Conservation (phyloP, 768 basidiomycete genomes). For the Auriculariales sp. region DNA sequence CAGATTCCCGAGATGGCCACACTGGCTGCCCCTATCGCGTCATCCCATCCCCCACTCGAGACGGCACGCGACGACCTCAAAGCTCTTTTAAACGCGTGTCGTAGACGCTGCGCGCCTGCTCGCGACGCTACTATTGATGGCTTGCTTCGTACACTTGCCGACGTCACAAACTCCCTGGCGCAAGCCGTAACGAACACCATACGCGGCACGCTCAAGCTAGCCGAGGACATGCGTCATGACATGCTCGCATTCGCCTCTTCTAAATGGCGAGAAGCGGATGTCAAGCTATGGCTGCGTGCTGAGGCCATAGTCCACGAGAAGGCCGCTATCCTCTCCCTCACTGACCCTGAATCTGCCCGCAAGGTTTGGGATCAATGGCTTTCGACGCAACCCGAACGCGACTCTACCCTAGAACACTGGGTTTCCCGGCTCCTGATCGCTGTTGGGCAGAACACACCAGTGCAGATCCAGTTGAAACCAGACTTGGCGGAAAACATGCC, state of each 20-base stretch:
- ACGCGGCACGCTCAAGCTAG: constrained; percentile 33
- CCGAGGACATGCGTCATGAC: constrained; percentile 55
- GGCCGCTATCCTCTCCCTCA: constrained; percentile 35
- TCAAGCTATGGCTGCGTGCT: constrained; percentile 30
- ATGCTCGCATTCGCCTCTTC: constrained; percentile 47
- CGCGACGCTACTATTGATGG: constrained; percentile 41
- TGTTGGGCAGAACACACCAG: neutral
- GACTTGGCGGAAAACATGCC: constrained; percentile 8
- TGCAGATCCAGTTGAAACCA: neutral
- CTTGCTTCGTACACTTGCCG: constrained; percentile 22
- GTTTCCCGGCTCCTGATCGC: constrained; percentile 28
- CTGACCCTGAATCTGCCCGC: constrained; percentile 23
- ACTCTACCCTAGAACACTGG: constrained; percentile 22
- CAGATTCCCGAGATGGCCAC: constrained; percentile 33
- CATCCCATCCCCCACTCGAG: constrained; percentile 29
- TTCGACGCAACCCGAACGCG: constrained; percentile 10
- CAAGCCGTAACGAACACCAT: constrained; percentile 31
- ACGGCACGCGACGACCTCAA: constrained; percentile 39
- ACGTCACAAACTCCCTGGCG: constrained; percentile 24
- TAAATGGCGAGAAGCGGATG: constrained; percentile 48
- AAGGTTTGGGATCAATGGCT: constrained; percentile 13
- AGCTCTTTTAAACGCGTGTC: constrained; percentile 36
- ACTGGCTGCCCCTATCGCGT: constrained; percentile 40
- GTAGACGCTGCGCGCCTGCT: constrained; percentile 50
- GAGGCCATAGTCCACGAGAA: constrained; percentile 44